phyloP scores from a whole-genome alignment of 495 filamentous ascomycete genomes.

The Xylaria bambusicola region DNA sequence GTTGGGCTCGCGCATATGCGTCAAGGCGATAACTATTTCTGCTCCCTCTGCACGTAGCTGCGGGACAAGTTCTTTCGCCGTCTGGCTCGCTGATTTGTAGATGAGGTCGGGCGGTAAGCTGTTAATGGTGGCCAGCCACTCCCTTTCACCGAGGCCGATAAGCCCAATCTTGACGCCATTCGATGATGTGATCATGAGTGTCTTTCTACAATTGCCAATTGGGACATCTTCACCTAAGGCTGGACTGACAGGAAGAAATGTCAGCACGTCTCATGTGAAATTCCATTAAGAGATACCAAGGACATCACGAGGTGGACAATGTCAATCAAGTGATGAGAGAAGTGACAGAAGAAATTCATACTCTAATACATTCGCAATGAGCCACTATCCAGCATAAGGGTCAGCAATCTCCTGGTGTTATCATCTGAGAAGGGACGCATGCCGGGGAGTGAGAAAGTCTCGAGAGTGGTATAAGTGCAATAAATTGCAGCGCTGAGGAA shows the following conservation, averaged over 20 bases:
- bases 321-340: too few species aligned
- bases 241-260: conserved; percentile 63
- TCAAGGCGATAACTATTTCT: conserved; percentile 77
- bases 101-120: conserved; percentile 75
- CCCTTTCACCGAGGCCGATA: conserved; percentile 76
- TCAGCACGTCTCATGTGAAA: neutral
- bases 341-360: neutral
- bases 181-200: conserved; percentile 70
- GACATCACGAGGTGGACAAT: too few species aligned
- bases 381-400: conserved; percentile 52
- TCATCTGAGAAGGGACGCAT: too few species aligned
- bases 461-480: too few species aligned
- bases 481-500: too few species aligned
- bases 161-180: conserved; percentile 86
- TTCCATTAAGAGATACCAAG: too few species aligned
- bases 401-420: neutral
- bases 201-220: conserved; percentile 68
- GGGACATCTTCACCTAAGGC: conserved; percentile 68
- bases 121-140: conserved; percentile 86
- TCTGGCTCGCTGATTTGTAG: conserved; percentile 72
- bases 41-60: conserved; percentile 72
- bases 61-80: conserved; percentile 70
- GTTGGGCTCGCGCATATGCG: conserved; percentile 84
- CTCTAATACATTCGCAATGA: conserved; percentile 67
- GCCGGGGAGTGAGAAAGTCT: too few species aligned